Base-by-base conservation (phyloP, 169 alveolate species). In the Theileria parva region DNA sequence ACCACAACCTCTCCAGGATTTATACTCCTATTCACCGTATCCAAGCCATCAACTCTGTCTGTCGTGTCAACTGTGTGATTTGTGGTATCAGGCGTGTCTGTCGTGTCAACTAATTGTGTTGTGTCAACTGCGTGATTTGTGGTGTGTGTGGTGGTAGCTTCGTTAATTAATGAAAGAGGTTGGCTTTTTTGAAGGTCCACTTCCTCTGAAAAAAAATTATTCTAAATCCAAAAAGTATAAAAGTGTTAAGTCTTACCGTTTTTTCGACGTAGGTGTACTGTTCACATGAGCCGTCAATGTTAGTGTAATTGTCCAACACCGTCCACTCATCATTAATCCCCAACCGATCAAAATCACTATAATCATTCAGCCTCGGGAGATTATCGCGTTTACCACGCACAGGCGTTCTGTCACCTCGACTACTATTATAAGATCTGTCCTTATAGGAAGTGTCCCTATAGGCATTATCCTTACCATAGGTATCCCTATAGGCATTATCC, bases 1-100 rank as follows among this genome's bases (percentile, higher is more conserved):
- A 97, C 88, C 73, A 90, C 92, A 71, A 94, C 95, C 64, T 86
- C 75, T 51, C 96, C 98, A 27, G 98, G 98, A 9, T 86, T 66
- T 11, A 70, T 66, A 25, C 30, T 21, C 21, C 12, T 21, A 55
- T 55, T n/a, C 64, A 55, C 5, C 4, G 9, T 17, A 55, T 11
- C 4, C 64, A 48, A 12, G 57, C 57, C 15, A 15, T 55, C 27
- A 55, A n/a, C 64, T 55, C 48, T 8, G 12, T 55, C 12, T 7
- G 27, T 5, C 21, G 4, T 17, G 27, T 55, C 27, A 55, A 21
- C n/a, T n/a, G n/a, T n/a, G n/a, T n/a, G n/a, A n/a, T n/a, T n/a
- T n/a, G n/a, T n/a, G n/a, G n/a, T n/a, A n/a, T n/a, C n/a, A n/a
- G n/a, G n/a, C n/a, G n/a, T n/a, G n/a, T n/a, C n/a, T n/a, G n/a